phyloP scores from a whole-genome alignment of 75 land plant genomes.

The Pinus albicaulis region DNA sequence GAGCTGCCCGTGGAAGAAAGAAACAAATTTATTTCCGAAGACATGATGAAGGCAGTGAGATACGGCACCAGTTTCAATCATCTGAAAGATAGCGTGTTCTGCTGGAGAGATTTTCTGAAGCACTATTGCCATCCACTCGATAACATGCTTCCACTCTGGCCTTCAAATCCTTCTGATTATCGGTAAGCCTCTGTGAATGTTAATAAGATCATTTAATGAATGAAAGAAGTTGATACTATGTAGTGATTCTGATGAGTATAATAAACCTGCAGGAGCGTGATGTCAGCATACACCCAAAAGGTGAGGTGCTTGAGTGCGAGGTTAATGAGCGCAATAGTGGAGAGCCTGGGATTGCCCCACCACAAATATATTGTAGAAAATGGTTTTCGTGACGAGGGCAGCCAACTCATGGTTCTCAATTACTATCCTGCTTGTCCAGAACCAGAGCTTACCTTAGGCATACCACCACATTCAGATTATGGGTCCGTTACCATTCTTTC shows the following conservation, averaged over 20 bases:
- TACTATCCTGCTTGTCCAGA: conserved; percentile 56
- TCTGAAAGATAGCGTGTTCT: conserved; percentile 45
- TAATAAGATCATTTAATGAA: neutral
- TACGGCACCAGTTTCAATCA: conserved; percentile 52
- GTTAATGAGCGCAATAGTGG: conserved; percentile 44
- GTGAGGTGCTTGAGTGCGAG: conserved; percentile 25
- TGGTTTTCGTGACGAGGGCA: conserved; percentile 33
- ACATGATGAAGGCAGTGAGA: conserved; percentile 48
- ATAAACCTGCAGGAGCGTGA: conserved; percentile 29
- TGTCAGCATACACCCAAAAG: conserved; percentile 35
- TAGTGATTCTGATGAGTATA: neutral
- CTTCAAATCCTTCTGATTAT: conserved; percentile 44
- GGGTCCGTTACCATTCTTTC: conserved; percentile 42
- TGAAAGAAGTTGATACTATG: neutral
- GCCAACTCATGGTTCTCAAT: conserved; percentile 32
- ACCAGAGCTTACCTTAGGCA: conserved; percentile 50
- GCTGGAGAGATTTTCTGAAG: conserved; percentile 74
- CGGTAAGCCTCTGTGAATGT: conserved; percentile 24
- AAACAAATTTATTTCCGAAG: conserved; percentile 25
- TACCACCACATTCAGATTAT: conserved; percentile 56
- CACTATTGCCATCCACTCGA: conserved; percentile 42
- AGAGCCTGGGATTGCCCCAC: conserved; percentile 54
- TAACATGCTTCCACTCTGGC: conserved; percentile 25
- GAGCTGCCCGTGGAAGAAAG: conserved; percentile 62
- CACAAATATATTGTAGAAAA: conserved; percentile 24